Evolutionary conservation across 1,284 basidiomycete genomes (phyloP), one percentile per base, ranked within the genome.

Genomic region (Stereum hirsutum): DNA sequence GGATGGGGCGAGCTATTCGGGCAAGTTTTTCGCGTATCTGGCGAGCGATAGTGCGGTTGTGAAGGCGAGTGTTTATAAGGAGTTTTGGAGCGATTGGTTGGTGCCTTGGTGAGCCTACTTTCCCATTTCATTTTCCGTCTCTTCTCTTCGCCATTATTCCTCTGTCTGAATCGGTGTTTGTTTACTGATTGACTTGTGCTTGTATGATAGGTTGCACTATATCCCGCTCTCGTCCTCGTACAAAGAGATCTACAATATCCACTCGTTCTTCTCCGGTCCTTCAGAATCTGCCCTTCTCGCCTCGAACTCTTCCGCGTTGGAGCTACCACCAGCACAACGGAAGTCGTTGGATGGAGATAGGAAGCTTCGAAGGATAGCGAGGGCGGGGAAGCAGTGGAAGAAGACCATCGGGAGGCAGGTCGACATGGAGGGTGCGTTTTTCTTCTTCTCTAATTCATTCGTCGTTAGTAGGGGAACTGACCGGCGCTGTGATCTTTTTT

Each of bases 1-100:
- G 43, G 93, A 96, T 57, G 93, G 93, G 27, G 91, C 91, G 83
- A 85, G 88, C n/a, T 96, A 96, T 59, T 91, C 87, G 31, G 93
- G 86, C 5, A 72, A 88, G 37, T 89, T 95, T 59, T 80, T 94
- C 66, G 79, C 88, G 0, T 83, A 91, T 54, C 67, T 95, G 61
- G 89, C 88, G 38, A 85, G 78, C 39, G 89, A 93, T 59, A 92
- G 89, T 52, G 92, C 84, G 0, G 87, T 91, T 6, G 60, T 97
- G 51, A 96, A 97, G 65, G 73, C 85, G 17, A 92, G 86, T 0
- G 82, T 96, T 0, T 93, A 96, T 60, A 75, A 81, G 26, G 93
- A 97, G 62, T 97, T 83, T 62, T 93, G 81, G 63, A 81, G 79
- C 1, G 84, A 83, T 51, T 89, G 87, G 88, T 74, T 89, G 37